Base-by-base conservation (phyloP, 2,329 filamentous ascomycete species). In the Cordyceps tenuipes region DNA sequence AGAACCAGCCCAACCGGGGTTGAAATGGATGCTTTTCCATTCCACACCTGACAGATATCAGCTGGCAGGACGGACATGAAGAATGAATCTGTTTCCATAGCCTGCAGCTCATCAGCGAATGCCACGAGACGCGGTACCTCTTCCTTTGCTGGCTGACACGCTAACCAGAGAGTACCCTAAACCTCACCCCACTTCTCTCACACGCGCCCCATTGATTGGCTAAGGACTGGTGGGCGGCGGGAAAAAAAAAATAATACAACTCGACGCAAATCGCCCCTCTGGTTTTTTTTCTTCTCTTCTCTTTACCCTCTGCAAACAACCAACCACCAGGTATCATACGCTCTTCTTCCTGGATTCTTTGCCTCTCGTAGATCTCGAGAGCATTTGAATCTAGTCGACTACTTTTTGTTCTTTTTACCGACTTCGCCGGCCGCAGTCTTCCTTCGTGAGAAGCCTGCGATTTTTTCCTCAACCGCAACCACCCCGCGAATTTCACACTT, bases 361-460 rank as follows among this genome's bases (percentile, higher is more conserved):
- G 66, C 69, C 74, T 77, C 75, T 76, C 73, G 72, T 72, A 64
- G 66, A 65, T 66, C 63, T 73, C 72, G 80, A 75, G 79, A 78
- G 75, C 69, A 59, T 52, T 67, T 71, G 70, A 73, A 73, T 81
- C 78, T 81, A 79, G 76, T 69, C 66, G 70, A 71, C 63, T 72
- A 60, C 66, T 48, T 64, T 66, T 69, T 66, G 53, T 66, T 69
- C 67, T 63, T 61, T 64, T 26, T 59, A 47, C 48, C 57, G 57
- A 59, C 57, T 59, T 29, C 66, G 57, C 60, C 67, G 62, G 63
- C 66, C 66, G 69, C 72, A 72, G 70, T 65, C 68, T 72, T 72
- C 69, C 66, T 63, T 21, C 62, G 61, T 58, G 64, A 69, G 70
- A 68, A 72, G 67, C 64, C 70, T 74, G 72, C 68, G 64, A 69